A percentile compares a stretch with the other conserved stretches of the same genome.
These are phyloP conservation scores for Moelleriella libera DNA, from an alignment of 2,329 filamentous ascomycete species.

Conservation along the genomic window DNA sequence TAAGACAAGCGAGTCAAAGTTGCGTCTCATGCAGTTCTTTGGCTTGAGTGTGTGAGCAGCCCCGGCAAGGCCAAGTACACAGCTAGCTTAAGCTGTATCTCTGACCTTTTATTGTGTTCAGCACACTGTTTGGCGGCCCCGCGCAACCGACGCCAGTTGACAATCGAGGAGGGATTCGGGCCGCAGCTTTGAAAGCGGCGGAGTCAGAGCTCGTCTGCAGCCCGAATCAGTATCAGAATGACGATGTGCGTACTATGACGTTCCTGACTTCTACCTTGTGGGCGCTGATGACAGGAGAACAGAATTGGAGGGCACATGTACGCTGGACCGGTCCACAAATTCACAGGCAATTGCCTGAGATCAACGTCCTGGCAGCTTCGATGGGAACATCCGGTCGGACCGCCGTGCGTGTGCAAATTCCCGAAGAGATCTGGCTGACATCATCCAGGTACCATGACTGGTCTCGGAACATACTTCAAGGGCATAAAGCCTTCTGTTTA, in stretches of 20 bases:
- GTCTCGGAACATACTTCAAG: constrained; percentile 36
- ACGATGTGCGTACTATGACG: constrained; percentile 11
- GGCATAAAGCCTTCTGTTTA: constrained; percentile 32
- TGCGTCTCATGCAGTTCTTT: constrained; percentile 19
- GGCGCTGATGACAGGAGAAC: background rate
- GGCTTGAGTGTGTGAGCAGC: constrained; percentile 15
- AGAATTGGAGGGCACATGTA: constrained; percentile 40
- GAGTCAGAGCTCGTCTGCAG: constrained; percentile 14
- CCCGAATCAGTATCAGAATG: constrained; percentile 16
- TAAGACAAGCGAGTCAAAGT: constrained; percentile 21
- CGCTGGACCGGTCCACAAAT: constrained; percentile 48
- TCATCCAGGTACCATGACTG: constrained; percentile 28
- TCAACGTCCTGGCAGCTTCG: constrained; percentile 38
- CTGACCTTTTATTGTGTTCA: constrained; percentile 17
- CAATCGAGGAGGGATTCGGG: constrained; percentile 16
- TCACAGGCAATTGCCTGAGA: constrained; percentile 37
- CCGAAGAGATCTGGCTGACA: background rate
- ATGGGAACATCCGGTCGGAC: constrained; percentile 32
- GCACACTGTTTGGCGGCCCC: constrained; percentile 17
- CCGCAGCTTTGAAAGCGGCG: constrained; percentile 13
- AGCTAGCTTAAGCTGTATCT: background rate
- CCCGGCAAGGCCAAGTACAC: background rate
- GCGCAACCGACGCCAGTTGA: constrained; percentile 18
- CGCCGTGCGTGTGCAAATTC: background rate
- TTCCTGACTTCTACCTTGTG: background rate